phyloP scores from a whole-genome alignment of 2,329 filamentous ascomycete genomes.

The Trichophyton equinum region DNA sequence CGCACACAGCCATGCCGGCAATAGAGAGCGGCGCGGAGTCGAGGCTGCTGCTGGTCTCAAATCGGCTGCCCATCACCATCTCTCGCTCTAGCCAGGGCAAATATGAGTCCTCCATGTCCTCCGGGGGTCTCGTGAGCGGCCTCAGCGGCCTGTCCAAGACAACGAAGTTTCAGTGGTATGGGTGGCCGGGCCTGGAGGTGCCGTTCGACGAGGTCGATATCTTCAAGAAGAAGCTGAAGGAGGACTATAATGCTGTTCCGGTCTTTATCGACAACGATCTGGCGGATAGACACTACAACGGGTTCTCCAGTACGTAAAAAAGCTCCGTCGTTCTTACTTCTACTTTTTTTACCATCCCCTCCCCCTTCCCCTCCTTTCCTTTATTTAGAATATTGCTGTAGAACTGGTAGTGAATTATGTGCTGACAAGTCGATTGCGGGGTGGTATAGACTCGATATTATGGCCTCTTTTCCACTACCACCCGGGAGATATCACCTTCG shows the following conservation, averaged over 20 bases:
- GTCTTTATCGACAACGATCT: constrained; percentile 90
- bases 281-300: constrained; percentile 92
- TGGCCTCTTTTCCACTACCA: constrained; percentile 99
- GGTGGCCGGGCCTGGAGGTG: constrained; percentile 88
- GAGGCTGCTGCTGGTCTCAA: constrained; percentile 73
- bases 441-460: constrained; percentile 67
- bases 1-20: constrained; percentile 22
- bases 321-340: neutral
- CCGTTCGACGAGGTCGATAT: constrained; percentile 66
- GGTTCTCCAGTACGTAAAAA: constrained; percentile 73
- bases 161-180: constrained; percentile 95
- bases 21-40: constrained; percentile 26
- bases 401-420: neutral
- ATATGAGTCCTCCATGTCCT: constrained; percentile 93
- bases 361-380: too few species aligned
- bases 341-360: neutral
- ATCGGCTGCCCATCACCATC: constrained; percentile 91
- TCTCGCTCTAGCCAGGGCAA: constrained; percentile 83
- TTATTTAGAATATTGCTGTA: neutral
- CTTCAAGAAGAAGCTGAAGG: constrained; percentile 65
- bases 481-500: constrained; percentile 94
- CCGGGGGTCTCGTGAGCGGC: constrained; percentile 86
- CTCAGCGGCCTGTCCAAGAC: constrained; percentile 84
- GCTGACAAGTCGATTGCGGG: neutral
- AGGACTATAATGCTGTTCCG: constrained; percentile 79